Conservation (phyloP, 306 rosid species). For the Vigna angularis region DNA sequence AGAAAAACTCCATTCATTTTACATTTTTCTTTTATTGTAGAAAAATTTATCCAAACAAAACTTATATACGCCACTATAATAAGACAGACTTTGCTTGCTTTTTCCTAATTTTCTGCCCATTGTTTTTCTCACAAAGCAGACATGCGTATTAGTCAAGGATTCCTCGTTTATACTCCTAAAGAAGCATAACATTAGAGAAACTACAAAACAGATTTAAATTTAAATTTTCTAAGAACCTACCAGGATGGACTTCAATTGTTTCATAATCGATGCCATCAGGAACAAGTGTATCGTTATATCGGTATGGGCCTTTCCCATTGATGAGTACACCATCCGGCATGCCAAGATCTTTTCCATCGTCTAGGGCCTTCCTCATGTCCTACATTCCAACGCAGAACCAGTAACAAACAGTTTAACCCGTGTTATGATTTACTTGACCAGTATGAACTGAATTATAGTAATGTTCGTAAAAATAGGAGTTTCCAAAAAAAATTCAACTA, state of each 20-base stretch:
- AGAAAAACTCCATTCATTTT: not conserved
- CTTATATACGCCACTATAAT: not conserved
- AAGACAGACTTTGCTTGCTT: not conserved
- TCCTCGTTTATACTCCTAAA: constrained; percentile 6
- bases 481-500: constrained; percentile 27
- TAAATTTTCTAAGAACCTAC: constrained; percentile 47
- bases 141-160: constrained; percentile 18
- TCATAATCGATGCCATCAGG: constrained; percentile 80
- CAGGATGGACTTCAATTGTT: constrained; percentile 81
- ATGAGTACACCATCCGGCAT: constrained; percentile 97
- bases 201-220: not conserved
- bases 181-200: constrained; percentile 14
- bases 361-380: constrained; percentile 85
- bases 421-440: not conserved
- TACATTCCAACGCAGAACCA: constrained; percentile 51
- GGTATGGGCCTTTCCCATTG: constrained; percentile 94
- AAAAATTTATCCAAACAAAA: not conserved
- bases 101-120: not conserved
- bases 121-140: constrained; percentile 27
- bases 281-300: constrained; percentile 86
- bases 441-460: not conserved
- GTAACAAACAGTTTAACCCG: constrained; percentile 32
- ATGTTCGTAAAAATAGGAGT: not conserved
- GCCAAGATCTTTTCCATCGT: constrained; percentile 91
- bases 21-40: not conserved